Conservation (phyloP, 257 asterid genomes). For the Verbena officinalis region DNA sequence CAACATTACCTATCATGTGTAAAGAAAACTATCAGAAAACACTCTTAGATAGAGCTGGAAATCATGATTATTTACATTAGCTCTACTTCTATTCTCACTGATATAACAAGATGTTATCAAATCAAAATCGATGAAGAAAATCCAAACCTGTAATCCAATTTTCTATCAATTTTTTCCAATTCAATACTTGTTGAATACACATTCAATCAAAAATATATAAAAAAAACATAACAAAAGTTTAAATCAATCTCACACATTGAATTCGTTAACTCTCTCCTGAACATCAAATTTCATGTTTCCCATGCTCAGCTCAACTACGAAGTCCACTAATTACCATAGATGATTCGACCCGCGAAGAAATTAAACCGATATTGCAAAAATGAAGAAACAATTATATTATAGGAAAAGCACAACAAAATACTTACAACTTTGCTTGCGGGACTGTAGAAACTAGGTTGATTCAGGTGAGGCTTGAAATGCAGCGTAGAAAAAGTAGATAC, state of each 20-base stretch:
- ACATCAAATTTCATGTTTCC: not conserved
- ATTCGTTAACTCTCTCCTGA: not conserved
- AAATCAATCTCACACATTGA: not conserved
- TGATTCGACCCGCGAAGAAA: not conserved
- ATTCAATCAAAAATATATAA: not conserved
- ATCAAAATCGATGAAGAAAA: not conserved
- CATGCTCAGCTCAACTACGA: conserved; percentile 17
- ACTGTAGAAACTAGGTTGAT: conserved; percentile 40
- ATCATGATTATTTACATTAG: not conserved
- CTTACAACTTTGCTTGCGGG: conserved; percentile 33
- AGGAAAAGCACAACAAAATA: not conserved
- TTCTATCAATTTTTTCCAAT: not conserved
- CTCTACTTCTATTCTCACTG: not conserved
- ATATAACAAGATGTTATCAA: not conserved
- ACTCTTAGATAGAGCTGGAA: not conserved
- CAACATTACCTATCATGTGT: conserved; percentile 33
- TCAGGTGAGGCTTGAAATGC: conserved; percentile 37
- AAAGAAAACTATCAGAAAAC: conserved; percentile 6
- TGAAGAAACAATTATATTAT: not conserved
- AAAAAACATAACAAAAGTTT: not conserved
- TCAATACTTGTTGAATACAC: not conserved
- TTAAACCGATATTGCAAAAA: not conserved
- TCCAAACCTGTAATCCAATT: not conserved
- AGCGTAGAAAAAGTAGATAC: conserved; percentile 44
- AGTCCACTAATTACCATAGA: conserved; percentile 7